A percentile compares a stretch with the other conserved stretches of the same genome.
phyloP scores from a whole-genome alignment of 2,329 filamentous ascomycete species.

The Pseudopyrenochaeta lycopersici region DNA sequence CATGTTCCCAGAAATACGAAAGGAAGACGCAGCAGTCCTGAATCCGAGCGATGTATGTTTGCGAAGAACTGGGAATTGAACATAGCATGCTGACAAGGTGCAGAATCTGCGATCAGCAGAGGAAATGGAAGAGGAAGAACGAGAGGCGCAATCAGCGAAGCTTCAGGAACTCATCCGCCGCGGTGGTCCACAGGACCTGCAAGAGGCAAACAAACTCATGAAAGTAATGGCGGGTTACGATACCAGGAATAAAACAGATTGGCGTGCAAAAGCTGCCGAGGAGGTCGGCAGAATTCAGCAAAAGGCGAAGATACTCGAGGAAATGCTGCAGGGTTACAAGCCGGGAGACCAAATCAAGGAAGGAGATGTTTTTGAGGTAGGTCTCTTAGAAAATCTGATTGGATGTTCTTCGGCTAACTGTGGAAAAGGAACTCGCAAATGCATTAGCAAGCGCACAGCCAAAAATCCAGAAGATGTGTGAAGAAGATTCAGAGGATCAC shows the following conservation, averaged over 20 bases:
- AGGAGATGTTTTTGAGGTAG: conserved; percentile 73
- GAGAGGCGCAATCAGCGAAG: conserved; percentile 95
- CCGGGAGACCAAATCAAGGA: conserved; percentile 80
- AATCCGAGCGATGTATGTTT: conserved; percentile 91
- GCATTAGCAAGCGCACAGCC: conserved; percentile 92
- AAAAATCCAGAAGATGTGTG: conserved; percentile 99
- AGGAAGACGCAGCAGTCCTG: conserved; percentile 93
- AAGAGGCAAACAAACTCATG: conserved; percentile 97
- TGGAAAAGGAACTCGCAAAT: conserved; percentile 78
- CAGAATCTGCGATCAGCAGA: conserved; percentile 95
- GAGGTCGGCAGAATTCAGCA: conserved; percentile 95
- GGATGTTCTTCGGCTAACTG: conserved; percentile 23
- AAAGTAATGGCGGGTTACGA: conserved; percentile 99
- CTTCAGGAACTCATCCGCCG: conserved; percentile 94
- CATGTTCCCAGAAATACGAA: conserved; percentile 88
- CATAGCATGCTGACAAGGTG: conserved; percentile 24
- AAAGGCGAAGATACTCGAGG: conserved; percentile 90
- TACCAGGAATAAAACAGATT: conserved; percentile 94
- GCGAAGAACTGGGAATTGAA: neutral
- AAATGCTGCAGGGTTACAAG: conserved; percentile 86
- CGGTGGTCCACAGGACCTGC: conserved; percentile 89
- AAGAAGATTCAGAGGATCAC: conserved; percentile 96
- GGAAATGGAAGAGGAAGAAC: conserved; percentile 98
- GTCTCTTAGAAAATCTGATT: conserved; percentile 31
- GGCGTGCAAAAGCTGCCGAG: conserved; percentile 95